These are phyloP conservation scores for Penicillium italicum DNA, from an alignment of 2,329 filamentous ascomycete species.

Conservation along the genomic window DNA sequence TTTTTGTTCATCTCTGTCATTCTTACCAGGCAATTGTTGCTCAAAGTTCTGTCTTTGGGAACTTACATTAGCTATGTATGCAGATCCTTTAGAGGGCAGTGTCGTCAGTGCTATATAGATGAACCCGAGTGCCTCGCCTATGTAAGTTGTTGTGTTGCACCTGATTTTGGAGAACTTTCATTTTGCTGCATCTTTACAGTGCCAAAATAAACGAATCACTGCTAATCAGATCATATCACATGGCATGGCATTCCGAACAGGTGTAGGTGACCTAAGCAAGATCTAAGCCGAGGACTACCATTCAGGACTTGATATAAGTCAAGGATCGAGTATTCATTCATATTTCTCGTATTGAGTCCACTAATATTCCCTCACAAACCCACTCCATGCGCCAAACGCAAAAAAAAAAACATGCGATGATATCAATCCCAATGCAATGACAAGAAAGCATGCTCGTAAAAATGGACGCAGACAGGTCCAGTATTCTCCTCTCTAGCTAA, in stretches of 20 bases:
- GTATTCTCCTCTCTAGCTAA: neutral
- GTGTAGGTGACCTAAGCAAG: neutral
- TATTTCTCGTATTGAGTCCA: constrained; percentile 10
- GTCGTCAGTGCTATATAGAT: neutral
- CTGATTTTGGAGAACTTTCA: neutral
- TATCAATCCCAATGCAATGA: constrained; percentile 26
- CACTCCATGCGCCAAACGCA: constrained; percentile 24
- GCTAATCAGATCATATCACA: neutral
- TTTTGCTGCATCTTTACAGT: neutral
- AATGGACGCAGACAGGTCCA: neutral
- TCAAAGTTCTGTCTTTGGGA: neutral
- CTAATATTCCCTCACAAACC: constrained; percentile 8
- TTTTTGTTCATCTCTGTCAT: neutral
- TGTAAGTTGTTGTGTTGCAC: neutral
- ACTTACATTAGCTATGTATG: neutral
- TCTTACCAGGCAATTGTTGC: neutral
- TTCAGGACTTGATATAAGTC: neutral
- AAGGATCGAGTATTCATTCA: constrained; percentile 8
- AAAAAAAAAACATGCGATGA: constrained; percentile 19
- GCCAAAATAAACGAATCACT: neutral
- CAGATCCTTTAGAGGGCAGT: neutral
- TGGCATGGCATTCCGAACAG: neutral
- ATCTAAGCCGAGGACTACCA: neutral
- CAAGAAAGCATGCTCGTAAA: constrained; percentile 20
- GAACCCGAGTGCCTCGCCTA: neutral